Evolutionary conservation across 2,329 filamentous ascomycete species (phyloP), one percentile per base, ranked within the genome.

Genomic region (Geosmithia flava): DNA sequence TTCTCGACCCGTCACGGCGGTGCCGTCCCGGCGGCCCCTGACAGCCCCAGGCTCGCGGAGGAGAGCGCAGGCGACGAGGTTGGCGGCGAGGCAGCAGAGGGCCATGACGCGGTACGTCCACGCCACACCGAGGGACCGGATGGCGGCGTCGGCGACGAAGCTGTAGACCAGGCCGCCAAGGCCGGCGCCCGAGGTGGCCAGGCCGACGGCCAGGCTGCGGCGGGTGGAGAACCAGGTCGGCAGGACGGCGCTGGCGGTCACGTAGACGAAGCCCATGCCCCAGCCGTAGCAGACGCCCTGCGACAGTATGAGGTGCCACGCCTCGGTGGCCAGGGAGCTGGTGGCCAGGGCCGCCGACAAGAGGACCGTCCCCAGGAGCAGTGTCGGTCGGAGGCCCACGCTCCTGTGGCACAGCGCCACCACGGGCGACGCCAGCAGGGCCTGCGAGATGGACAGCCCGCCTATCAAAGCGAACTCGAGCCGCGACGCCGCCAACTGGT

Each of bases 401-500:
- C 55, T 50, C 11, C 53, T 53, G 6, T 58, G 58, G 10, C 52
- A 48, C 17, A 60, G 50, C 0, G 59, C 59, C 2, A 58, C 57
- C 0, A 68, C 46, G 3, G 76, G 75, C 19, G 71, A 62, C 15
- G 68, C 54, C 4, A 69, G 51, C 43, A 68, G 58, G 3, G 60
- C 56, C 42, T 59, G 64, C 1, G 69, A 72, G 49, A 80, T 73
- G 33, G 68, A 74, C 0, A 83, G 66, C 0, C 74, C 74, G 20
- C 80, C 79, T 17, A 83, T 68, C 50, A 82, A 74, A 23, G 78
- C 78, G 53, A 74, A 82, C 20, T 78, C 67, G 0, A 81, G 65
- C 2, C 66, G 63, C 0, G 71, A 73, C 1, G 76, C 73, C 2
- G 67, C 67, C 0, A 74, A 67, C 51, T 75, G 80, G 46, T 66